These are phyloP conservation scores for Cerioporus squamosus DNA, from an alignment of 1,284 basidiomycete species.

Conservation along the genomic window DNA sequence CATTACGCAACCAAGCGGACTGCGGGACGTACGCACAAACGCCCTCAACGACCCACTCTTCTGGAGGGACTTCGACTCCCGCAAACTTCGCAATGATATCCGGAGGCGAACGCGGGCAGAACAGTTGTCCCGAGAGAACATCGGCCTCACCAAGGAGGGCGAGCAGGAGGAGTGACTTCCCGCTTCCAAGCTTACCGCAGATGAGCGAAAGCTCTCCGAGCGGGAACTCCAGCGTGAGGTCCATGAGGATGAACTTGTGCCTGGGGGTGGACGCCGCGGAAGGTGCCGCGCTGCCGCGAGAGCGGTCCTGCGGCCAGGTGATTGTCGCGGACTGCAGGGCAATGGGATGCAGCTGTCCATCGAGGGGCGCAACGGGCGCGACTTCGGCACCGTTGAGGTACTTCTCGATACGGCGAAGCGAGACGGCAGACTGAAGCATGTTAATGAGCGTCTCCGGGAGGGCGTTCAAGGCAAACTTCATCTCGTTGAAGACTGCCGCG, in stretches of 20 bases:
- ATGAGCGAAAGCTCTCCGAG: constrained; percentile 77
- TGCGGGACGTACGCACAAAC: constrained; percentile 95
- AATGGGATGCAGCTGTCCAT: constrained; percentile 62
- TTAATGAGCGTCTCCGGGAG: constrained; percentile 92
- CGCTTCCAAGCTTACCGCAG: constrained; percentile 83
- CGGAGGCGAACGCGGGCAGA: constrained; percentile 85
- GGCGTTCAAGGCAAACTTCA: constrained; percentile 83
- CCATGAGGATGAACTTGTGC: constrained; percentile 81
- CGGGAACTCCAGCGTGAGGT: constrained; percentile 82
- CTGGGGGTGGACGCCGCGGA: constrained; percentile 75
- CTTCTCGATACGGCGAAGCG: constrained; percentile 89
- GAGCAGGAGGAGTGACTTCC: constrained; percentile 82
- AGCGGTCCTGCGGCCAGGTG: constrained; percentile 86
- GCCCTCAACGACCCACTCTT: constrained; percentile 78
- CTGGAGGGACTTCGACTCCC: constrained; percentile 43
- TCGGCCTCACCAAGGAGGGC: constrained; percentile 93
- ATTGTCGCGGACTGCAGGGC: constrained; percentile 83
- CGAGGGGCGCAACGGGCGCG: constrained; percentile 56
- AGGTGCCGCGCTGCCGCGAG: constrained; percentile 50
- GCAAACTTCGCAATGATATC: constrained; percentile 71
- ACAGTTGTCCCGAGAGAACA: constrained; percentile 76
- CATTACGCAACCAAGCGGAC: constrained; percentile 88
- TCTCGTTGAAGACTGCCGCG: constrained; percentile 79
- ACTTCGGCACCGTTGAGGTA: constrained; percentile 81
- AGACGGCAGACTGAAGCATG: constrained; percentile 84